Conservation (phyloP, 1,284 basidiomycete genomes). For the Ustilago shanxiensis region DNA sequence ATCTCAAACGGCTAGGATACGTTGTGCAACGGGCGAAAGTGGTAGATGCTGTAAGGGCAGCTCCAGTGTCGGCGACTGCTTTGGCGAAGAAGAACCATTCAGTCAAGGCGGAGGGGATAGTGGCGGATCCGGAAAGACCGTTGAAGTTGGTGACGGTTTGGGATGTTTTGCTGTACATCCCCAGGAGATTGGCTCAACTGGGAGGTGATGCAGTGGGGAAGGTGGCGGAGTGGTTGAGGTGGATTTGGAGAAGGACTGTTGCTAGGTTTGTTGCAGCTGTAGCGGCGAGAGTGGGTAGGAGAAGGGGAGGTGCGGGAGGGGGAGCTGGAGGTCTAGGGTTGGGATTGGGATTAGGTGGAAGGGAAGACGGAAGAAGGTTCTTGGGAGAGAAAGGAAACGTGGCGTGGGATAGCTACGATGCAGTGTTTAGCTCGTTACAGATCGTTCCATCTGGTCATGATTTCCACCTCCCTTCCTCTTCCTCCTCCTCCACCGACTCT, state of each 20-base stretch:
- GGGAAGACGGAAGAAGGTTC: slow-evolving; percentile 31
- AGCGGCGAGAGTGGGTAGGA: background rate
- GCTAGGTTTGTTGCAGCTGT: slow-evolving; percentile 4
- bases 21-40: slow-evolving; percentile 78
- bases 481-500: slow-evolving; percentile 1
- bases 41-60: slow-evolving; percentile 48
- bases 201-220: slow-evolving; percentile 10
- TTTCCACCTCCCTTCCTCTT: slow-evolving; percentile 67
- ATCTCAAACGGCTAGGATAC: slow-evolving; percentile 91
- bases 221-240: slow-evolving; percentile 1
- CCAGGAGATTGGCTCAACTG: slow-evolving; percentile 45
- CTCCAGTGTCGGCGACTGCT: slow-evolving; percentile 18
- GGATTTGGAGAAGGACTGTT: slow-evolving; percentile 5
- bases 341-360: slow-evolving; percentile 6
- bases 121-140: slow-evolving; percentile 54
- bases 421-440: slow-evolving; percentile 73
- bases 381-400: slow-evolving; percentile 22
- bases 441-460: slow-evolving; percentile 79
- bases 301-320: background rate
- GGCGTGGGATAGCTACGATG: slow-evolving; percentile 44
- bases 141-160: slow-evolving; percentile 50
- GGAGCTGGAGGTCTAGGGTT: slow-evolving; percentile 7
- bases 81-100: slow-evolving; percentile 21
- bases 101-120: slow-evolving; percentile 21
- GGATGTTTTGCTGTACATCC: slow-evolving; percentile 53